Evolutionary conservation across 768 basidiomycete species (phyloP).

Genomic region (Polyporus arcularius): DNA sequence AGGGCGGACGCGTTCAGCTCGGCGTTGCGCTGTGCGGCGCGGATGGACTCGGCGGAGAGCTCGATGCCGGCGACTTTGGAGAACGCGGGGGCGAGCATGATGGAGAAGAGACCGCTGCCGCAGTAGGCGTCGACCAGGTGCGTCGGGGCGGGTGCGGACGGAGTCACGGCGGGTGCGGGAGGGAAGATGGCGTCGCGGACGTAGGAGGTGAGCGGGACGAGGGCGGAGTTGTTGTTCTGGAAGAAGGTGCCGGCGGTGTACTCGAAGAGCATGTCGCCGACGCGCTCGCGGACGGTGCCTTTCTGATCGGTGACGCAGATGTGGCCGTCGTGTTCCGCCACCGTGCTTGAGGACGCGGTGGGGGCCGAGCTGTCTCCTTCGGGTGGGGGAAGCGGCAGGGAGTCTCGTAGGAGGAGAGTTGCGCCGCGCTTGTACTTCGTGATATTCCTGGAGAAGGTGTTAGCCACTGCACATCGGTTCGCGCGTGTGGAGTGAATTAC

Average conservation of each 20-base stretch:
- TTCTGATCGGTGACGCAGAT: conserved; percentile 86
- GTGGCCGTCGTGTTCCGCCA: conserved; percentile 46
- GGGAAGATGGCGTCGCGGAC: conserved; percentile 72
- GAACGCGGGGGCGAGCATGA: conserved; percentile 79
- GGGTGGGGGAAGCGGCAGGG: conserved; percentile 37
- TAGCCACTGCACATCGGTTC: not conserved
- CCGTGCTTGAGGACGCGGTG: not conserved
- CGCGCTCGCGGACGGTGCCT: conserved; percentile 76
- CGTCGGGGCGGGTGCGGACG: conserved; percentile 43
- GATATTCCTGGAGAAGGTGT: conserved; percentile 57
- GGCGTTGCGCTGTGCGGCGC: conserved; percentile 66
- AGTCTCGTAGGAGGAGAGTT: conserved; percentile 89
- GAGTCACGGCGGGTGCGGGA: conserved; percentile 18
- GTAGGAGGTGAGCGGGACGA: conserved; percentile 81
- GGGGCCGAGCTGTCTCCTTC: not conserved
- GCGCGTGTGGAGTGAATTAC: conserved; percentile 39
- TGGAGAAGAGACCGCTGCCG: conserved; percentile 85
- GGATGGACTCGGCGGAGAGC: conserved; percentile 73
- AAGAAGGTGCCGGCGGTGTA: conserved; percentile 91
- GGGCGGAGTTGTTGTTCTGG: conserved; percentile 96
- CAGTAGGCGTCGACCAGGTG: conserved; percentile 97
- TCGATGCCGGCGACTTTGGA: conserved; percentile 85
- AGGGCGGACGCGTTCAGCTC: conserved; percentile 52
- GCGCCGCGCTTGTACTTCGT: conserved; percentile 83
- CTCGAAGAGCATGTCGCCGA: conserved; percentile 81